Percentiles rank a stretch among this genome's conserved stretches.
These are phyloP conservation scores for Nicotiana noctiflora DNA, from an alignment of 257 asterid species.

Conservation along the genomic window DNA sequence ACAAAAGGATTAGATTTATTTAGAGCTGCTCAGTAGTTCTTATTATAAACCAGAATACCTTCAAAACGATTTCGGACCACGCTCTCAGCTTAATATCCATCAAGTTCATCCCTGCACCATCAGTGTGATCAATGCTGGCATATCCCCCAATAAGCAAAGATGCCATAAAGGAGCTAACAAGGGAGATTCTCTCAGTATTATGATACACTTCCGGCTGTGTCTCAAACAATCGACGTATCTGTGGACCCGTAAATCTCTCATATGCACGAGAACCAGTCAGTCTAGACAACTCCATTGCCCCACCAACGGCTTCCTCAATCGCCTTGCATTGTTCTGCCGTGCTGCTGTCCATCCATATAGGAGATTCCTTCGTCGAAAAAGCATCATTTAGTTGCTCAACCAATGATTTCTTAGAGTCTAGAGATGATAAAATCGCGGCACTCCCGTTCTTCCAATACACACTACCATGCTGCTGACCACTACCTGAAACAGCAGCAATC, in stretches of 20 bases:
- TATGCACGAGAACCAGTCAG: conserved; percentile 85
- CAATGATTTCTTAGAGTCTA: conserved; percentile 45
- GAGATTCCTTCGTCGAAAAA: conserved; percentile 77
- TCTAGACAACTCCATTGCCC: conserved; percentile 70
- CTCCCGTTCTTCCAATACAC: conserved; percentile 92
- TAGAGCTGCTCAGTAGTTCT: neutral
- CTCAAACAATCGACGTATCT: conserved; percentile 69
- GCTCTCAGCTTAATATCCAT: conserved; percentile 83
- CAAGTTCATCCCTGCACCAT: conserved; percentile 97
- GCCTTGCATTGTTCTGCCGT: conserved; percentile 72
- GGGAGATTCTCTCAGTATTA: conserved; percentile 75
- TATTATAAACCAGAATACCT: conserved; percentile 34
- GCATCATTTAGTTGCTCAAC: conserved; percentile 57
- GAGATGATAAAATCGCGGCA: conserved; percentile 35
- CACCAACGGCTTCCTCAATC: conserved; percentile 78
- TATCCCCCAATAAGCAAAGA: conserved; percentile 69
- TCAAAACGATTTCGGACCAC: conserved; percentile 59
- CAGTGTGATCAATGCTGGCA: conserved; percentile 88
- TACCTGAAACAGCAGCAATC: conserved; percentile 79
- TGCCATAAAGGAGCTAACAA: conserved; percentile 96
- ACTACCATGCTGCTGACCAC: conserved; percentile 98
- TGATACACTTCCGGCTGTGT: conserved; percentile 56
- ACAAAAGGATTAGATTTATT: no score
- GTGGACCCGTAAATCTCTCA: conserved; percentile 92
- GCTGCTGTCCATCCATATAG: conserved; percentile 97